Evolutionary conservation across 805 yeast genomes (phyloP).

Genomic region (Myxozyma neotropica): DNA sequence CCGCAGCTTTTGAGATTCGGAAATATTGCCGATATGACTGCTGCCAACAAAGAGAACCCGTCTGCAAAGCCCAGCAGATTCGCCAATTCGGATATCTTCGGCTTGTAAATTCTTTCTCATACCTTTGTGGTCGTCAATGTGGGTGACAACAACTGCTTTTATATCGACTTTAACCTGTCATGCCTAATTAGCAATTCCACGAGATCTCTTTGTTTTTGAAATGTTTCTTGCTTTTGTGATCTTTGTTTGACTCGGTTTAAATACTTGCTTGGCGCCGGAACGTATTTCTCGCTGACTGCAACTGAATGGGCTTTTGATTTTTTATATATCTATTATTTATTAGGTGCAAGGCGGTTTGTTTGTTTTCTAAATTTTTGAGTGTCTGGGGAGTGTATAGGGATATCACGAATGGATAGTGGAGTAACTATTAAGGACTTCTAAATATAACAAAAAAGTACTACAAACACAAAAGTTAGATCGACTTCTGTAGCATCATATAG

Average conservation of each 20-base stretch:
- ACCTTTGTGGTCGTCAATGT: neutral
- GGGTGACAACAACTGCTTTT: no score
- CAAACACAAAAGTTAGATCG: neutral
- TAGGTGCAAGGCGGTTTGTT: neutral
- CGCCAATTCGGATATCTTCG: conserved; percentile 8
- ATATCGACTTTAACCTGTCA: no score
- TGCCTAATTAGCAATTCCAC: no score
- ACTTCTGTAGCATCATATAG: no score
- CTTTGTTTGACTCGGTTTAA: neutral
- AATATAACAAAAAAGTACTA: neutral
- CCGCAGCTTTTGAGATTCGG: conserved; percentile 31
- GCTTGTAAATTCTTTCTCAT: neutral
- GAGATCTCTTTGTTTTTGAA: no score
- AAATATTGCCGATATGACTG: conserved; percentile 1
- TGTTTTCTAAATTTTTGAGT: neutral
- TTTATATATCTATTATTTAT: neutral
- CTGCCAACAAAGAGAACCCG: conserved; percentile 19
- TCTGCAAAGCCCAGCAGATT: conserved; percentile 3
- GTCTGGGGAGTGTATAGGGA: no score
- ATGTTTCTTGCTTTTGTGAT: neutral
- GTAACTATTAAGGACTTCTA: neutral
- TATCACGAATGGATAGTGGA: no score
- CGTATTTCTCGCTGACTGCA: neutral
- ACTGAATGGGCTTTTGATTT: neutral
- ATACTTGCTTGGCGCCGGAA: conserved; percentile 5